Percentiles rank a stretch among this genome's conserved stretches.
phyloP scores from a whole-genome alignment of 1,284 basidiomycete genomes.

The Cutaneotrichosporon daszewskae region DNA sequence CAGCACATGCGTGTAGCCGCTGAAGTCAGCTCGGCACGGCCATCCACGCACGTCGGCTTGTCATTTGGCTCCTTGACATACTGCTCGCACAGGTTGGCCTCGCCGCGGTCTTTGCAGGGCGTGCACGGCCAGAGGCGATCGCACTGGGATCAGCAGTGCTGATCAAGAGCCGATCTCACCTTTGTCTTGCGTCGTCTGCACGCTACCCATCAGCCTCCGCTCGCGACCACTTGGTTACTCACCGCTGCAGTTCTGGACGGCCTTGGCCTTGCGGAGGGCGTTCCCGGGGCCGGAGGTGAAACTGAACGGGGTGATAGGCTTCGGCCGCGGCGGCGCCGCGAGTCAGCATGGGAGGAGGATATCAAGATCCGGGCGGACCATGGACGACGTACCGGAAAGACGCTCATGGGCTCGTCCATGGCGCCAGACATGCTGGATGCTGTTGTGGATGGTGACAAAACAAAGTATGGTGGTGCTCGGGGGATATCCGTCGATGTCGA shows the following conservation, averaged over 20 bases:
- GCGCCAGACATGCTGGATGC: no score
- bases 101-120: conserved; percentile 20
- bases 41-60: conserved; percentile 14
- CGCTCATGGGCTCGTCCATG: no score
- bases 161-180: conserved; percentile 1
- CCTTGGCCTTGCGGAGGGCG: conserved; percentile 15
- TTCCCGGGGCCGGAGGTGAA: conserved; percentile 9
- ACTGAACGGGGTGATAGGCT: conserved; percentile 13
- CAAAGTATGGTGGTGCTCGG: no score
- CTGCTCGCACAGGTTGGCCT: conserved; percentile 18
- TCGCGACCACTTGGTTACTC: not conserved
- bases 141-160: conserved; percentile 2
- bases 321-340: not conserved
- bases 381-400: no score
- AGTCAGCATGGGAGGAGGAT: no score
- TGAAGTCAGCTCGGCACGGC: conserved; percentile 8
- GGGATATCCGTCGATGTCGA: no score
- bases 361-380: no score
- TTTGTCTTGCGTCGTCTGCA: conserved; percentile 19
- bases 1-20: conserved; percentile 24
- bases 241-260: conserved; percentile 20
- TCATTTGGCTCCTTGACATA: conserved; percentile 18
- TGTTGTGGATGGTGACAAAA: no score
- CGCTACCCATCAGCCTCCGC: conserved; percentile 3
- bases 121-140: conserved; percentile 19